A percentile compares a stretch with the other conserved stretches of the same genome.
Conservation (phyloP, 1,139 yeast species). For the Kodamaea sp. region DNA sequence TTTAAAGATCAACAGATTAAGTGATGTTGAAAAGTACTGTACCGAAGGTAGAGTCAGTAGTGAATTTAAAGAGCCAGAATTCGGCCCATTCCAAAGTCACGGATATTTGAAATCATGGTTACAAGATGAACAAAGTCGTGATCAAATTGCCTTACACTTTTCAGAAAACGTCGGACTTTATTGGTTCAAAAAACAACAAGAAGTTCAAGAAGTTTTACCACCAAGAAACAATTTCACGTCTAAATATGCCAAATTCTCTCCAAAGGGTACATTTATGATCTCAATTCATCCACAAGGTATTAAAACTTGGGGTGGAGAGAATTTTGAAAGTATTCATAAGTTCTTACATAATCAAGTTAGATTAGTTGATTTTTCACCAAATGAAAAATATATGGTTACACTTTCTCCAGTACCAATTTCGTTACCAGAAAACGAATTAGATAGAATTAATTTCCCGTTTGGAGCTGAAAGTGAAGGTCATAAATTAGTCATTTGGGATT, state of each 20-base stretch:
- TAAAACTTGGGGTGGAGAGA: conserved; percentile 93
- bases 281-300: conserved; percentile 94
- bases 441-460: conserved; percentile 71
- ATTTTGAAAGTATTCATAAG: conserved; percentile 70
- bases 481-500: conserved; percentile 91
- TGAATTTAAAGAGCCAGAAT: conserved; percentile 65
- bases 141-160: conserved; percentile 79
- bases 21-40: conserved; percentile 83
- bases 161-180: conserved; percentile 79
- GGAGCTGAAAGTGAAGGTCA: conserved; percentile 89
- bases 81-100: conserved; percentile 67
- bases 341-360: conserved; percentile 89
- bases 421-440: conserved; percentile 64
- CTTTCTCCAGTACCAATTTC: conserved; percentile 82
- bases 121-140: conserved; percentile 85
- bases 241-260: conserved; percentile 85
- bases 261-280: conserved; percentile 85
- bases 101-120: conserved; percentile 91
- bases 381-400: conserved; percentile 85
- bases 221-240: conserved; percentile 85
- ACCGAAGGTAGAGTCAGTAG: conserved; percentile 60
- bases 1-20: conserved; percentile 74
- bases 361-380: conserved; percentile 87
- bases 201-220: conserved; percentile 75
- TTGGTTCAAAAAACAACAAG: conserved; percentile 79